Percentiles rank a stretch among this genome's conserved stretches.
Evolutionary conservation across 352 stramenopile genomes (phyloP).

Genomic region (Globisporangium orthogonon): DNA sequence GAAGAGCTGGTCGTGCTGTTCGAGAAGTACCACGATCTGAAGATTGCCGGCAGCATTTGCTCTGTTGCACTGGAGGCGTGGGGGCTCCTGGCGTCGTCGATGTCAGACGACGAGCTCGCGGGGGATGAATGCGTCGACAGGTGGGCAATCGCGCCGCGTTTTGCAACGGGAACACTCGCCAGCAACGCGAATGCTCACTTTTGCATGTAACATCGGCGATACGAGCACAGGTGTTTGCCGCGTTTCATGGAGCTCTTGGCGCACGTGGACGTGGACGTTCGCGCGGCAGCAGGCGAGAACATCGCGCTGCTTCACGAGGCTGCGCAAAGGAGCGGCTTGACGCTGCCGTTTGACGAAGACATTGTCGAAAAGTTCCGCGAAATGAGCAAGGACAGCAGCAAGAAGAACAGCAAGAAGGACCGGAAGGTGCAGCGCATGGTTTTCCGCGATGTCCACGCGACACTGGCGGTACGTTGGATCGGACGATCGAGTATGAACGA

Average conservation of each 20-base stretch:
- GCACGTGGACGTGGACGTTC: constrained; percentile 77
- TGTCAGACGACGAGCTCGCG: constrained; percentile 45
- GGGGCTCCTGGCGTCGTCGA: constrained; percentile 59
- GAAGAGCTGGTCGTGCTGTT: constrained; percentile 56
- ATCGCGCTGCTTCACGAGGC: constrained; percentile 80
- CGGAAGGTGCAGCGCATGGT: constrained; percentile 80
- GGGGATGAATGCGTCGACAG: constrained; percentile 52
- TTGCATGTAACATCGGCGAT: not conserved
- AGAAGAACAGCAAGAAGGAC: constrained; percentile 89
- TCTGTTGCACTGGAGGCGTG: constrained; percentile 61
- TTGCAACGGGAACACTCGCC: not conserved
- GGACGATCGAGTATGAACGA: too few species aligned
- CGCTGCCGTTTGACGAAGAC: constrained; percentile 52
- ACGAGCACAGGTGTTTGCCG: constrained; percentile 39
- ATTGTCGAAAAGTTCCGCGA: constrained; percentile 61
- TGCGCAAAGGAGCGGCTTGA: constrained; percentile 34
- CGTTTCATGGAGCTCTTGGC: constrained; percentile 67
- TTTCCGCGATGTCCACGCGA: constrained; percentile 81
- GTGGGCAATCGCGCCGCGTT: constrained; percentile 16
- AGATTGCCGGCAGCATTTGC: constrained; percentile 59
- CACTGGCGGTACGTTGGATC: constrained; percentile 43
- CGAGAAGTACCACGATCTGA: constrained; percentile 65
- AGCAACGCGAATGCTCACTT: not conserved
- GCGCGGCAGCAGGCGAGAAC: constrained; percentile 77
- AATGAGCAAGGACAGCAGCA: constrained; percentile 87